Percentiles rank a stretch among this genome's conserved stretches.
Conservation (phyloP, 2,329 filamentous ascomycete genomes). For the Raffaelea arxii region DNA sequence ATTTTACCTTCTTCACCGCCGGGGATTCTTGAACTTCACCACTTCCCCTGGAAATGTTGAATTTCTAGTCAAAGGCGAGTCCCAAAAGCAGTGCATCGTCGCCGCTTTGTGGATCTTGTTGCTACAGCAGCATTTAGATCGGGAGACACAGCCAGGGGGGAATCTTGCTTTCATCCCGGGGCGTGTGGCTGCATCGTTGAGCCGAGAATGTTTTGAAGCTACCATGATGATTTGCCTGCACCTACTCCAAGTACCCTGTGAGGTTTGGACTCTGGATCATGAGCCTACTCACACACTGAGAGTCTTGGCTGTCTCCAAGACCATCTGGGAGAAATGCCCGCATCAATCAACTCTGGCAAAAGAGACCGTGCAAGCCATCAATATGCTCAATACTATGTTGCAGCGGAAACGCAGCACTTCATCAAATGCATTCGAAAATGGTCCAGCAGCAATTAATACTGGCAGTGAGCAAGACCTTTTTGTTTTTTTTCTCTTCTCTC, state of each 20-base stretch:
- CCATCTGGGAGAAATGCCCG: background rate
- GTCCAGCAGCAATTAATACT: no score
- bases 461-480: no score
- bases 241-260: background rate
- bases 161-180: background rate
- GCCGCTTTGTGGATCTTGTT: background rate
- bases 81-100: background rate
- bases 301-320: background rate
- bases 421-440: no score
- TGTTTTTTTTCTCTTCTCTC: no score
- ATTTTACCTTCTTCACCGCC: slow-evolving; percentile 1
- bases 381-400: no score
- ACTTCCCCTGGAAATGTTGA: no score
- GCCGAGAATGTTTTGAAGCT: slow-evolving; percentile 1
- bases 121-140: background rate
- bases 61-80: background rate
- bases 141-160: background rate
- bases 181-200: background rate
- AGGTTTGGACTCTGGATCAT: background rate
- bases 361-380: no score
- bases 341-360: no score
- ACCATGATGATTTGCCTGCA: slow-evolving; percentile 1
- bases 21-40: background rate
- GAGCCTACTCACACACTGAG: background rate
- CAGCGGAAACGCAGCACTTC: no score